Evolutionary conservation across 139 green algal species (phyloP).

Genomic region (Gonium pectorale): DNA sequence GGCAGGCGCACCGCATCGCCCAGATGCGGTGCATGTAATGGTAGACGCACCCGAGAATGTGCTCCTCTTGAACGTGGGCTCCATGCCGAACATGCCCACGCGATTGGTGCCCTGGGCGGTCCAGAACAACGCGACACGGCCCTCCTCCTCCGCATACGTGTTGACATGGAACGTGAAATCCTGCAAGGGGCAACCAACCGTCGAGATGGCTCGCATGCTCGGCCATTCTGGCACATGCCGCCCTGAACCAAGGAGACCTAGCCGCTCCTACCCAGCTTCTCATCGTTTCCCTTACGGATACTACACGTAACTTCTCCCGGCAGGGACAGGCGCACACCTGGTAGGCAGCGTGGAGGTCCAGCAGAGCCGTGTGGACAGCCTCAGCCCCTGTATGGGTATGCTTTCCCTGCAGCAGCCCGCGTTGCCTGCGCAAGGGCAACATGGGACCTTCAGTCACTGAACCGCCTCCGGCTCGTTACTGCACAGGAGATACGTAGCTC

Average conservation of each 20-base stretch:
- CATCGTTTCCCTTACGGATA: no score
- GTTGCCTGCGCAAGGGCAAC: background rate
- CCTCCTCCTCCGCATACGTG: conserved; percentile 34
- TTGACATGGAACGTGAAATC: conserved; percentile 28
- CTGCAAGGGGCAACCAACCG: no score
- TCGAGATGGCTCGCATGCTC: no score
- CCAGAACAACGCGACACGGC: conserved; percentile 29
- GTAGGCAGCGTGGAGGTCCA: conserved; percentile 23
- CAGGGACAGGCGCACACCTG: background rate
- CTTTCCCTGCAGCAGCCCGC: conserved; percentile 39
- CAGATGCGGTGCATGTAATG: no score
- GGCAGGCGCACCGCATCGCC: no score
- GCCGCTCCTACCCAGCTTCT: no score
- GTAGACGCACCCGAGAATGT: conserved; percentile 31
- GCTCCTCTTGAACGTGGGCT: conserved; percentile 33
- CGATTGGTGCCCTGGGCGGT: conserved; percentile 23
- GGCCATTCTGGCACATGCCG: no score
- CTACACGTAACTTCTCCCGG: no score
- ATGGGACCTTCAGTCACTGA: background rate
- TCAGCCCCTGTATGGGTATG: background rate
- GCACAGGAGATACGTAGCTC: no score
- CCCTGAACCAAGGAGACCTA: no score
- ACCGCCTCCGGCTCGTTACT: background rate
- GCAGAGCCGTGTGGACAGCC: conserved; percentile 2
- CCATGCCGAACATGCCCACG: conserved; percentile 28